These are phyloP conservation scores for Acanthamoeba triangularis DNA, from an alignment of 208 protist genomes.

Conservation along the genomic window DNA sequence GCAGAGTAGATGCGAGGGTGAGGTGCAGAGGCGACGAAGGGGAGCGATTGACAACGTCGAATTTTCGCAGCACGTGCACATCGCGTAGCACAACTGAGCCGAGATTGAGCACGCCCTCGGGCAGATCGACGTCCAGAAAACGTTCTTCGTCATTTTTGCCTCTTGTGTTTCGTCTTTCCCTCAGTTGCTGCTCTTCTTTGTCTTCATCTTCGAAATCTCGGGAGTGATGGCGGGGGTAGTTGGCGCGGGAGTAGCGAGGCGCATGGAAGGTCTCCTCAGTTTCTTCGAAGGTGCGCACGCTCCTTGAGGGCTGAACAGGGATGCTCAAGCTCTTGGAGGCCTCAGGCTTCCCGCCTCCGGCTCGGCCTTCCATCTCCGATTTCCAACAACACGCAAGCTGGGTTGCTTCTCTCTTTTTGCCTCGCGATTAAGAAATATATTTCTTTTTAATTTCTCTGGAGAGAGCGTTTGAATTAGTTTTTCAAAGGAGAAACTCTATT, in stretches of 20 bases:
- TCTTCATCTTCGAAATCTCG: conserved; percentile 27
- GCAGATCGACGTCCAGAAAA: conserved; percentile 23
- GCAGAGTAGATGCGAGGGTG: conserved; percentile 77
- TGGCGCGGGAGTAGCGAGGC: neutral
- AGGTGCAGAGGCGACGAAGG: conserved; percentile 63
- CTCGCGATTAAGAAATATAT: neutral
- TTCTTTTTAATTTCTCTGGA: no score
- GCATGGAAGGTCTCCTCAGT: neutral
- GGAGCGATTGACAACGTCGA: conserved; percentile 42
- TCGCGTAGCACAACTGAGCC: conserved; percentile 54
- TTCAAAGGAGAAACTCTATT: no score
- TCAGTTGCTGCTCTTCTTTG: neutral
- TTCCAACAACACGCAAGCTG: neutral
- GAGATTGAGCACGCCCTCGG: conserved; percentile 35
- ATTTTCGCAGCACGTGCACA: conserved; percentile 66
- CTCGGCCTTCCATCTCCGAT: neutral
- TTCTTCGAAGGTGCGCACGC: neutral
- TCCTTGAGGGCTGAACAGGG: neutral
- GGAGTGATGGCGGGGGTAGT: neutral
- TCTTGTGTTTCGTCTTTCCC: neutral
- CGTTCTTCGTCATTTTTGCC: neutral
- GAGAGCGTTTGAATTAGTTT: no score
- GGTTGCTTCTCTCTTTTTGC: neutral
- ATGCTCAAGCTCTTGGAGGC: conserved; percentile 35
- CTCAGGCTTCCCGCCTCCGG: neutral